phyloP scores from a whole-genome alignment of 1,284 basidiomycete genomes.

The Moesziomyces parantarcticus region DNA sequence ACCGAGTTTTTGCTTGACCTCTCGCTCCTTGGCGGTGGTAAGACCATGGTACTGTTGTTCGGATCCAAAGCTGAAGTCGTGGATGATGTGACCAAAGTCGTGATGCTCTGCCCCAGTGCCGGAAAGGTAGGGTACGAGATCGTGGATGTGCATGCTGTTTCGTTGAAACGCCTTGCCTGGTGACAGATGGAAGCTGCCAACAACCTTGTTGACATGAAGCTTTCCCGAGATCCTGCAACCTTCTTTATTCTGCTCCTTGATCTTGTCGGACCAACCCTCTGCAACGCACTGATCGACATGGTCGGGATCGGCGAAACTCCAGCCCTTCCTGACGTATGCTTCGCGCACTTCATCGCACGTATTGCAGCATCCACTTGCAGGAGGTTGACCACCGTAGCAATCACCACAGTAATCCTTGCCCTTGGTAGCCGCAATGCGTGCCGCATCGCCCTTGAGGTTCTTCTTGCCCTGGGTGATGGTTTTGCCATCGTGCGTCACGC shows the following conservation, averaged over 20 bases:
- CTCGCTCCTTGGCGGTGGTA: conserved; percentile 29
- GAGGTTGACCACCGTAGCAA: conserved; percentile 90
- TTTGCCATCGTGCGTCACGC: conserved; percentile 76
- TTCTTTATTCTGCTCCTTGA: conserved; percentile 89
- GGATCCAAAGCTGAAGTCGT: conserved; percentile 78
- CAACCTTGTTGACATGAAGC: conserved; percentile 94
- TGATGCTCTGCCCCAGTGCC: conserved; percentile 61
- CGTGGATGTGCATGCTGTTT: conserved; percentile 83
- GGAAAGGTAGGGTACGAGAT: conserved; percentile 90
- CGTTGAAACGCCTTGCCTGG: conserved; percentile 93
- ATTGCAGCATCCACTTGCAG: conserved; percentile 85
- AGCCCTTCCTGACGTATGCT: conserved; percentile 89
- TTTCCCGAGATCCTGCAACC: conserved; percentile 93
- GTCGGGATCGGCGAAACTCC: conserved; percentile 92
- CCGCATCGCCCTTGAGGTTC: conserved; percentile 60
- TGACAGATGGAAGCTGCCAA: conserved; percentile 69
- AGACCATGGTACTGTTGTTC: conserved; percentile 52
- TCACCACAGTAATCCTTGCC: conserved; percentile 74
- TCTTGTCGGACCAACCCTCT: conserved; percentile 94
- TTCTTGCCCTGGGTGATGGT: conserved; percentile 48
- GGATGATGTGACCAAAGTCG: conserved; percentile 91
- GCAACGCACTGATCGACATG: conserved; percentile 87
- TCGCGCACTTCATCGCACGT: conserved; percentile 93
- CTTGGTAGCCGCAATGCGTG: conserved; percentile 43
- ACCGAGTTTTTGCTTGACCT: conserved; percentile 76